These are phyloP conservation scores for Trametes villosa DNA, from an alignment of 768 basidiomycete genomes.

Conservation along the genomic window DNA sequence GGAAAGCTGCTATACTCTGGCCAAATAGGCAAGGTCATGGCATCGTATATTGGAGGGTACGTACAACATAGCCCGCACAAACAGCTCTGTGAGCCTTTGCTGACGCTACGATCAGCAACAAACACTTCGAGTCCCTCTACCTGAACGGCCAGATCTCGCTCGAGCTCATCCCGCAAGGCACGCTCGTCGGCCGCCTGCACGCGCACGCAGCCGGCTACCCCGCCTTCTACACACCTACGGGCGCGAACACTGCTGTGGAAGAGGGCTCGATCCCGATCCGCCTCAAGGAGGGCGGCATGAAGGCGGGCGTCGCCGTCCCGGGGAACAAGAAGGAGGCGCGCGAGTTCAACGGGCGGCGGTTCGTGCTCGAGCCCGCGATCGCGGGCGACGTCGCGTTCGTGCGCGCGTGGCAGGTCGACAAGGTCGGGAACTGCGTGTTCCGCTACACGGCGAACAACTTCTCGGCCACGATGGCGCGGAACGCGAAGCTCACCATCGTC, in stretches of 20 bases:
- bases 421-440: slow-evolving; percentile 90
- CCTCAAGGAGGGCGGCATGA: slow-evolving; percentile 77
- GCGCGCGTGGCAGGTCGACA: slow-evolving; percentile 91
- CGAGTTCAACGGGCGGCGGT: slow-evolving; percentile 79
- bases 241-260: slow-evolving; percentile 84
- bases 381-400: slow-evolving; percentile 85
- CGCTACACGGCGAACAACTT: slow-evolving; percentile 91
- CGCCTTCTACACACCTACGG: slow-evolving; percentile 93
- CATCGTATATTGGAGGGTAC: slow-evolving; percentile 88
- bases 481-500: slow-evolving; percentile 87
- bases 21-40: slow-evolving; percentile 82
- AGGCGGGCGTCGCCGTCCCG: slow-evolving; percentile 67
- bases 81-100: neutral
- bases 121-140: slow-evolving; percentile 82
- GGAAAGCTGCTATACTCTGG: slow-evolving; percentile 75
- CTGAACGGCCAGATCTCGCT: slow-evolving; percentile 80
- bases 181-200: slow-evolving; percentile 84
- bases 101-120: too few relatives aligned
- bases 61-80: neutral
- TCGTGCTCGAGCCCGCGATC: slow-evolving; percentile 81
- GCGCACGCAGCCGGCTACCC: slow-evolving; percentile 92
- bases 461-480: slow-evolving; percentile 83
- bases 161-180: slow-evolving; percentile 92
- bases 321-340: slow-evolving; percentile 79
- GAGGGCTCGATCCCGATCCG: slow-evolving; percentile 77